phyloP scores from a whole-genome alignment of 345 rosid genomes.

The Citrus inodora region DNA sequence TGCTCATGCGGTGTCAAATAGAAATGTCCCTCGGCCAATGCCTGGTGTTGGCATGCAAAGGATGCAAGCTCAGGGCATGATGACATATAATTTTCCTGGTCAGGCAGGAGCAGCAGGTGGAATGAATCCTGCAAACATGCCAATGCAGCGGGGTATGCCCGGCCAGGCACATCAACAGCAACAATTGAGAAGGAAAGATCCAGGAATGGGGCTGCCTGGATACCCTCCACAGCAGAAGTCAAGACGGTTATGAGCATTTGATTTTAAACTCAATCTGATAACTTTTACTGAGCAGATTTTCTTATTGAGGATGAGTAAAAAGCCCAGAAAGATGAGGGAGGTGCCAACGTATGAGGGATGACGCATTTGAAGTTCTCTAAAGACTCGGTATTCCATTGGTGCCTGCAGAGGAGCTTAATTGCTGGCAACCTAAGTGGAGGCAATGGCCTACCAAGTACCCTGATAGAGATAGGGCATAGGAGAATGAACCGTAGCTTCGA shows the following conservation, averaged over 20 bases:
- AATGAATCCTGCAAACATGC: constrained; percentile 71
- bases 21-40: constrained; percentile 72
- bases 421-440: neutral
- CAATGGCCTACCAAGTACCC: neutral
- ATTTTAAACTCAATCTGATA: neutral
- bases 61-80: constrained; percentile 75
- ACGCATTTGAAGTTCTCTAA: neutral
- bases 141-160: constrained; percentile 71
- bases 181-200: constrained; percentile 82
- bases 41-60: constrained; percentile 68
- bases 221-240: constrained; percentile 86
- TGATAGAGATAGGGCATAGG: neutral
- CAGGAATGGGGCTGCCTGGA: constrained; percentile 76
- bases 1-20: constrained; percentile 54
- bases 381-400: neutral
- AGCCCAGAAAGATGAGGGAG: neutral
- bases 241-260: constrained; percentile 54
- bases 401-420: neutral
- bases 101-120: constrained; percentile 66
- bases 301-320: neutral
- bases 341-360: neutral
- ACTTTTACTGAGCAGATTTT: neutral
- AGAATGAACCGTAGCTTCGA: neutral
- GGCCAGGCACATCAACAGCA: constrained; percentile 69
- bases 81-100: constrained; percentile 56